phyloP scores from a whole-genome alignment of 2,329 filamentous ascomycete genomes.

The Aspergillus glaucus region DNA sequence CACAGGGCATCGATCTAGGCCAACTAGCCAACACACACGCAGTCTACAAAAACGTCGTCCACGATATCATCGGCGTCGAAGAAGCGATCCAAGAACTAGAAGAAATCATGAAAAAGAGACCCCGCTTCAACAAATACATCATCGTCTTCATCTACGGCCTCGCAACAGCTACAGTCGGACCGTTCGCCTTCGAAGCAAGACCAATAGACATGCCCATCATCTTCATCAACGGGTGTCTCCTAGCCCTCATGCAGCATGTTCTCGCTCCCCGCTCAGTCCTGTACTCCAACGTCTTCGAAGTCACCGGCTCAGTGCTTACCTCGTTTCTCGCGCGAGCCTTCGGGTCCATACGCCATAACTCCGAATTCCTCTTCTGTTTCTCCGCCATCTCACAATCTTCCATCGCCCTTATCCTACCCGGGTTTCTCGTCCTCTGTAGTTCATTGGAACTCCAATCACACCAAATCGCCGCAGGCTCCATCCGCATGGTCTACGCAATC shows the following conservation, averaged over 20 bases:
- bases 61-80: conserved; percentile 41
- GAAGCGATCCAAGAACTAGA: conserved; percentile 40
- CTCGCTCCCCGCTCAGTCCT: conserved; percentile 68
- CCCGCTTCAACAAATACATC: conserved; percentile 49
- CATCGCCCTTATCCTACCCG: conserved; percentile 67
- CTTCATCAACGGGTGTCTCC: conserved; percentile 67
- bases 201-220: conserved; percentile 72
- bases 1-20: conserved; percentile 39
- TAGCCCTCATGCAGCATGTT: conserved; percentile 69
- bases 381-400: conserved; percentile 66
- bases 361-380: conserved; percentile 57
- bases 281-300: conserved; percentile 58
- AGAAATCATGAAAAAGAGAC: conserved; percentile 51
- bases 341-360: conserved; percentile 29
- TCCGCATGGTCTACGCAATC: conserved; percentile 68
- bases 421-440: conserved; percentile 57
- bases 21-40: conserved; percentile 40
- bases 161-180: conserved; percentile 68
- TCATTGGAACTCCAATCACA: conserved; percentile 63
- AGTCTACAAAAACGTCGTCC: conserved; percentile 44
- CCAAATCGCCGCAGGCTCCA: conserved; percentile 63
- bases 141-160: conserved; percentile 66
- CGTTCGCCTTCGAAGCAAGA: conserved; percentile 71
- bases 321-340: conserved; percentile 65
- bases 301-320: conserved; percentile 57